phyloP scores from a whole-genome alignment of 345 rosid genomes.

The Cardamine chenopodiifolia region DNA sequence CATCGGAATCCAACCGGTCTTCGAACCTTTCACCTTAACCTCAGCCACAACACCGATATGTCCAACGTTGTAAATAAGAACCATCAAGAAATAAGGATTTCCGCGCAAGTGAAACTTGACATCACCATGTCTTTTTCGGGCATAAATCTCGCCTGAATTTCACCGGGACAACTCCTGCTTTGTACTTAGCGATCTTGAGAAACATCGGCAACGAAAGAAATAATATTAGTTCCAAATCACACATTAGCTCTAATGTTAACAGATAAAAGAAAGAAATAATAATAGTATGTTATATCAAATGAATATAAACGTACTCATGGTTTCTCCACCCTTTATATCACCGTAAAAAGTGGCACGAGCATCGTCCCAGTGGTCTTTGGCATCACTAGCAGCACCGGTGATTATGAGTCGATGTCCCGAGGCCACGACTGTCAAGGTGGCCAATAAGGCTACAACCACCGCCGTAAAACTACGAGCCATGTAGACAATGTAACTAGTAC shows the following conservation, averaged over 20 bases:
- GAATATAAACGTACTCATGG: constrained; percentile 22
- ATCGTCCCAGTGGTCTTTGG: not conserved
- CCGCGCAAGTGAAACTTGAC: constrained; percentile 25
- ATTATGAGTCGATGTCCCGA: not conserved
- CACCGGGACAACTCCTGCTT: constrained; percentile 47
- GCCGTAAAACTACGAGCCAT: constrained; percentile 14
- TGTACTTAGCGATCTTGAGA: constrained; percentile 35
- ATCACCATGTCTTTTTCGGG: not conserved
- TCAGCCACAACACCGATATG: constrained; percentile 15
- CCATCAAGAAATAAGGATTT: constrained; percentile 31
- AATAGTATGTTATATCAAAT: not conserved
- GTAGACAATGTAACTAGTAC: not conserved
- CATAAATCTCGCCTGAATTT: constrained; percentile 35
- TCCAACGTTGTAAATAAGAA: constrained; percentile 24
- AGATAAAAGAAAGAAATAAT: not conserved
- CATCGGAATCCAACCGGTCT: constrained; percentile 25
- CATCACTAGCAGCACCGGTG: not conserved
- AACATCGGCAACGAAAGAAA: constrained; percentile 45
- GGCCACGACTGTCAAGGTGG: not conserved
- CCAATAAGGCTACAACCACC: not conserved
- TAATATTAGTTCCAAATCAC: not conserved
- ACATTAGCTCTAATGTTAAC: not conserved
- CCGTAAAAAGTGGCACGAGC: constrained; percentile 39
- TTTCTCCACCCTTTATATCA: constrained; percentile 20
- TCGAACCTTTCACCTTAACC: constrained; percentile 24